Percentiles rank a stretch among this genome's conserved stretches.
These are phyloP conservation scores for Colletotrichum sp. DNA, from an alignment of 2,329 filamentous ascomycete genomes.

Conservation along the genomic window DNA sequence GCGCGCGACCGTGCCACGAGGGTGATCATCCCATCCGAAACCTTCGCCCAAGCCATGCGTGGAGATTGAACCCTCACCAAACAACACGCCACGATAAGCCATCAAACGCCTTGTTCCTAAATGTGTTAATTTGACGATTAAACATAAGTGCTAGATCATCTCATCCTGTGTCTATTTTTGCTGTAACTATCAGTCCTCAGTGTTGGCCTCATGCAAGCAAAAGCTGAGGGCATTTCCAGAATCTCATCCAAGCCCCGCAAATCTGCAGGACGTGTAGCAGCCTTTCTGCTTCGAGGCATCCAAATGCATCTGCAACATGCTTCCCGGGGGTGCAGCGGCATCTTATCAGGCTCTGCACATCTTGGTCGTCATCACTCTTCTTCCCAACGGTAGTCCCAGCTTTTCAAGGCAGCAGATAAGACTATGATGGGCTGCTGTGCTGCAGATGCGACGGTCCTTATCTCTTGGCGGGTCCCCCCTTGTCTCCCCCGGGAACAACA, in stretches of 20 bases:
- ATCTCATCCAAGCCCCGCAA: not conserved
- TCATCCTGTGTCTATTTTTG: not conserved
- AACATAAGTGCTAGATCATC: not conserved
- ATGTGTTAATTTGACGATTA: not conserved
- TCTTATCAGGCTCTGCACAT: not conserved
- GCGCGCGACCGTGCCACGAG: not conserved
- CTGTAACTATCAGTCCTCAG: not conserved
- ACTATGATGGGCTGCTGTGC: not conserved
- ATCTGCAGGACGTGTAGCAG: slow-evolving; percentile 3
- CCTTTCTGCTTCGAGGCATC: slow-evolving; percentile 12
- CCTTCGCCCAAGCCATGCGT: not conserved
- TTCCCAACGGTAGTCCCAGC: not conserved
- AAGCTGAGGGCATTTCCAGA: not conserved
- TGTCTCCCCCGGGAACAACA: not conserved
- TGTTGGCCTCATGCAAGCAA: not conserved
- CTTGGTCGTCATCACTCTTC: not conserved
- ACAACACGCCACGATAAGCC: slow-evolving; percentile 10
- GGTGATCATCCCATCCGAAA: not conserved
- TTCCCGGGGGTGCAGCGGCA: not conserved
- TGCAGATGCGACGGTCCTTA: slow-evolving; percentile 7
- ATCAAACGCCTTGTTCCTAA: not conserved
- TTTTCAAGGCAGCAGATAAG: not conserved
- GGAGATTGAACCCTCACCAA: not conserved
- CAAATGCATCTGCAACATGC: not conserved
- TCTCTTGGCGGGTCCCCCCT: slow-evolving; percentile 16